Evolutionary conservation across 2,329 filamentous ascomycete genomes (phyloP).

Genomic region (Aspergillus sp.): DNA sequence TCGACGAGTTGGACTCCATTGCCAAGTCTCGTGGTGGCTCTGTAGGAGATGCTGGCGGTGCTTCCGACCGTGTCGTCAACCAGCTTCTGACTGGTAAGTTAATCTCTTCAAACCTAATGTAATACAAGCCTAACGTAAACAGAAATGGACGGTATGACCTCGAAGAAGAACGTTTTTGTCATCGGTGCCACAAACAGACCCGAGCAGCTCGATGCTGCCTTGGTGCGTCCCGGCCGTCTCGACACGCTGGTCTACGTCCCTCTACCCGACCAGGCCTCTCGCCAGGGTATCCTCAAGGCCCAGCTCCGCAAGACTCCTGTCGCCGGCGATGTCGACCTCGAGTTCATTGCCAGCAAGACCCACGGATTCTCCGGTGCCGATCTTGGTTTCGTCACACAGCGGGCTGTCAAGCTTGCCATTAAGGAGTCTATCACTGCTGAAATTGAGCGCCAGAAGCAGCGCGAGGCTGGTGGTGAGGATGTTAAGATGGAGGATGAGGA

Average conservation of each 20-base stretch:
- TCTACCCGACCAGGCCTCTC: constrained; percentile 87
- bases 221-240: constrained; percentile 97
- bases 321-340: constrained; percentile 80
- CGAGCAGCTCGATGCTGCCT: constrained; percentile 95
- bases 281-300: constrained; percentile 86
- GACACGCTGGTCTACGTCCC: constrained; percentile 99
- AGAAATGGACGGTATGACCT: constrained; percentile 99
- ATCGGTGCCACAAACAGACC: constrained; percentile 98
- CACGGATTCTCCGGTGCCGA: constrained; percentile 99
- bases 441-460: constrained; percentile 87
- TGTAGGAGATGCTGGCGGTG: constrained; percentile 92
- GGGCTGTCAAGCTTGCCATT: constrained; percentile 98
- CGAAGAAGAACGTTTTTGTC: constrained; percentile 99
- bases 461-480: constrained; percentile 77
- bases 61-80: constrained; percentile 99
- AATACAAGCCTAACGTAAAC: constrained; percentile 47
- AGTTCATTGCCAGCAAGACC: constrained; percentile 93
- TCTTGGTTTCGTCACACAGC: constrained; percentile 98
- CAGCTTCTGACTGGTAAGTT: constrained; percentile 91
- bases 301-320: constrained; percentile 99
- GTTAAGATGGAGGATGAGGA: constrained; percentile 76
- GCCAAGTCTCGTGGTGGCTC: constrained; percentile 99
- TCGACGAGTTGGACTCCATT: constrained; percentile 98
- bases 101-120: not conserved
- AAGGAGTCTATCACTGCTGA: constrained; percentile 91